phyloP scores from a whole-genome alignment of 768 basidiomycete species.

The Termitomyces heimii region DNA sequence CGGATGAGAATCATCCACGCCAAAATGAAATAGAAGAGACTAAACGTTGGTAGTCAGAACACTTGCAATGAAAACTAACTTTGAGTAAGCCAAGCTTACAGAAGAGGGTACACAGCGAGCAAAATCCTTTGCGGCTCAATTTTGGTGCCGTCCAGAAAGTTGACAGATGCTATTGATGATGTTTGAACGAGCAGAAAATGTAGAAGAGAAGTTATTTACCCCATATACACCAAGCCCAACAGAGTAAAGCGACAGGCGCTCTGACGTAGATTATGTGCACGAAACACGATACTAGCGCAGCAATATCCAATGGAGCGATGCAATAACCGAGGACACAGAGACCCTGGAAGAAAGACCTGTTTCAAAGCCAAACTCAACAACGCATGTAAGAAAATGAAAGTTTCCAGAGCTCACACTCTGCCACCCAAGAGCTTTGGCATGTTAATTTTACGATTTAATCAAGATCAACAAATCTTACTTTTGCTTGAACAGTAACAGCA shows the following conservation, averaged over 20 bases:
- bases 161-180: slow-evolving; percentile 67
- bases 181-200: background rate
- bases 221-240: slow-evolving; percentile 98
- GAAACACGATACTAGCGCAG: slow-evolving; percentile 83
- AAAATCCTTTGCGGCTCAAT: slow-evolving; percentile 87
- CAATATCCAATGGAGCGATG: slow-evolving; percentile 87
- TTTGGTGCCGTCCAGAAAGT: slow-evolving; percentile 93
- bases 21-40: slow-evolving; percentile 89
- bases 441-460: background rate
- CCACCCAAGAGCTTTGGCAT: slow-evolving; percentile 63
- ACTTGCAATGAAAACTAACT: background rate
- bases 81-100: slow-evolving; percentile 43
- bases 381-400: background rate
- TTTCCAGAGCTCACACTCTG: slow-evolving; percentile 53
- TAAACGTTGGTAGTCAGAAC: slow-evolving; percentile 18
- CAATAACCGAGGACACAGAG: slow-evolving; percentile 95
- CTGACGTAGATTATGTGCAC: slow-evolving; percentile 83
- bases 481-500: slow-evolving; percentile 92
- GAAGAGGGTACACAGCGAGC: slow-evolving; percentile 92
- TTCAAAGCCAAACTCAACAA: background rate
- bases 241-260: slow-evolving; percentile 76
- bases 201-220: slow-evolving; percentile 44
- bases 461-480: slow-evolving; percentile 39
- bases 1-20: slow-evolving; percentile 98
- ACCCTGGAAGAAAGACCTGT: slow-evolving; percentile 92